Conservation (phyloP, 176 grass and related monocot species). For the Poa annua region DNA sequence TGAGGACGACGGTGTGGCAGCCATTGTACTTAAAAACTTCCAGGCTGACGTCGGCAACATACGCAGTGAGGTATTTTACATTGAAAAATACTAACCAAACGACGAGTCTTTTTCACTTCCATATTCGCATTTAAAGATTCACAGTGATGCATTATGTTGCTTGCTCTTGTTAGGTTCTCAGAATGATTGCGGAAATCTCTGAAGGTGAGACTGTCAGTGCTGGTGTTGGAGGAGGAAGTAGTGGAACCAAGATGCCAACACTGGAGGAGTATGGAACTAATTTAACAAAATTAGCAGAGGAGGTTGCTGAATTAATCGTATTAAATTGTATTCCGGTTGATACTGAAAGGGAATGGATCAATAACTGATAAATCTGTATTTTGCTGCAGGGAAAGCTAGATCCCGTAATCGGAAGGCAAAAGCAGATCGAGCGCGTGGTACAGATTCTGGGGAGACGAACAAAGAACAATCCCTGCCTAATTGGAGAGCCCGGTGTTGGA, state of each 20-base stretch:
- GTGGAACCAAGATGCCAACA: conserved; percentile 87
- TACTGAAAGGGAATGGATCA: background rate
- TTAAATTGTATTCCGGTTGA: background rate
- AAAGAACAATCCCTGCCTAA: conserved; percentile 97
- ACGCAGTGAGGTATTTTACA: conserved; percentile 64
- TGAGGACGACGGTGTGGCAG: conserved; percentile 87
- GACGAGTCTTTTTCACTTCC: background rate
- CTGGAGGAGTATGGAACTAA: conserved; percentile 96
- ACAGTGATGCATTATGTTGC: background rate
- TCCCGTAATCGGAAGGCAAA: conserved; percentile 87
- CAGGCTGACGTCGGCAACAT: conserved; percentile 81
- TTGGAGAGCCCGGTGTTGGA: conserved; percentile 97
- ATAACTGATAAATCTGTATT: conserved; percentile 3
- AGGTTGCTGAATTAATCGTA: conserved; percentile 54
- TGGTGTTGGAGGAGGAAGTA: conserved; percentile 83
- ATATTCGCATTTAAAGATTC: conserved; percentile 15
- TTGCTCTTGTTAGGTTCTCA: conserved; percentile 64
- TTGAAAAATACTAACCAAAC: background rate
- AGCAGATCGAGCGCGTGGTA: conserved; percentile 84
- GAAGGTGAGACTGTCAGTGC: conserved; percentile 76
- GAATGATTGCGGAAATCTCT: conserved; percentile 82
- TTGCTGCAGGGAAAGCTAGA: conserved; percentile 79
- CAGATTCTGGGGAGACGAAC: conserved; percentile 93
- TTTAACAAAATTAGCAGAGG: conserved; percentile 90
- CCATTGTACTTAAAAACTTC: conserved; percentile 76